Percentiles rank a stretch among this genome's conserved stretches.
phyloP scores from a whole-genome alignment of 2,329 filamentous ascomycete species.

The Septoria petroselini region DNA sequence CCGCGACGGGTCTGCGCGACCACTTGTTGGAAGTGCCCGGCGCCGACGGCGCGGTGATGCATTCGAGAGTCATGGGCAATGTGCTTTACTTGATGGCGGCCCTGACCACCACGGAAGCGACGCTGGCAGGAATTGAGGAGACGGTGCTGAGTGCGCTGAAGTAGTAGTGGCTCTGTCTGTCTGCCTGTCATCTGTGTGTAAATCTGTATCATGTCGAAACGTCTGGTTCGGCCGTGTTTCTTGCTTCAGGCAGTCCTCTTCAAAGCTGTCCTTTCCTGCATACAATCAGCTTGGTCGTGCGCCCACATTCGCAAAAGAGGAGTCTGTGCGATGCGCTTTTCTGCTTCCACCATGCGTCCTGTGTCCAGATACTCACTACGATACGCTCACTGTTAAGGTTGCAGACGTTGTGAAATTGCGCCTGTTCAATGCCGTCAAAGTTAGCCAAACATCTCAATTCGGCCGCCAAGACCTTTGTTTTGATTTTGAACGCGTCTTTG shows the following conservation, averaged over 20 bases:
- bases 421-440: too few species aligned
- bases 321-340: too few species aligned
- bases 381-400: too few species aligned
- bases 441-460: not conserved
- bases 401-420: too few species aligned
- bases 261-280: too few species aligned
- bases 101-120: conserved; percentile 48
- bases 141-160: conserved; percentile 30
- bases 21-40: conserved; percentile 43
- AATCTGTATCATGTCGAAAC: too few species aligned
- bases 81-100: conserved; percentile 62
- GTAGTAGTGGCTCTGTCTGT: too few species aligned
- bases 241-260: too few species aligned
- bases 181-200: not conserved
- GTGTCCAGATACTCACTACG: too few species aligned
- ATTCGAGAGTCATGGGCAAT: conserved; percentile 60
- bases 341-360: not conserved
- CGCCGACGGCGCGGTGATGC: conserved; percentile 46
- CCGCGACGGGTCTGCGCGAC: conserved; percentile 53
- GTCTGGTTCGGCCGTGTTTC: too few species aligned
- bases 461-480: conserved; percentile 7
- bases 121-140: conserved; percentile 43
- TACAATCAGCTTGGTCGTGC: too few species aligned
- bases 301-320: too few species aligned
- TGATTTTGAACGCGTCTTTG: conserved; percentile 11